Evolutionary conservation across 2,329 filamentous ascomycete genomes (phyloP), one percentile per base, ranked within the genome.

Genomic region (Fusarium sp.): DNA sequence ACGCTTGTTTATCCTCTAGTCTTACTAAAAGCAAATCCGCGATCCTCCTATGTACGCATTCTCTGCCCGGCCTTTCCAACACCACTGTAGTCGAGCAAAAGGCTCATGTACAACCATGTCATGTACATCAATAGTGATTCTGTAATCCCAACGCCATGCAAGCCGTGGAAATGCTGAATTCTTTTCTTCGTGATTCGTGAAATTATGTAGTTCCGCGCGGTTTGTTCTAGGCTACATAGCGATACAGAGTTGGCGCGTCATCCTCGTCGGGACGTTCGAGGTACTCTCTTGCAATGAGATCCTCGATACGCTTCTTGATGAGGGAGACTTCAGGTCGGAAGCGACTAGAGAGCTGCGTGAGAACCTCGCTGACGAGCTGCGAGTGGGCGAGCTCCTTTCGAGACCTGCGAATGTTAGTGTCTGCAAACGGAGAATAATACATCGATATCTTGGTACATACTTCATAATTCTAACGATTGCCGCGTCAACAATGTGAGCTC

Each of bases 381-480:
- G 89, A 85, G 75, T 95, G 92, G 3, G 84, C 80, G 14, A 92
- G 85, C 69, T 90, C 86, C 77, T 94, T 94, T 58, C 92, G 90
- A 82, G 92, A 90, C 77, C 91, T 93, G 70, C 15, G 10, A 49
- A 14, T 13, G 52, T 74, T 63, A 74, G 68, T 40, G 45, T 22
- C 4, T 52, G 38, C 15, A n/a, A 19, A 7, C 11, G 13, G 14
- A 13, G 17, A 19, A 11, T 10, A 21, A 34, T 5, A 13, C 14
- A 22, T 5, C 14, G 10, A 33, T n/a, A 6, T 22, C 42, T n/a
- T 26, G 36, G 33, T 15, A 87, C 89, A 46, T 87, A 94, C 91
- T 95, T 95, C 92, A 94, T 94, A 74, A 94, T 94, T 51, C 92
- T 85, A 62, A 94, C 92, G 69, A 95, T 85, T 6, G 91, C 91